phyloP scores from a whole-genome alignment of 2,329 filamentous ascomycete genomes.

The Fusarium lyarnte region DNA sequence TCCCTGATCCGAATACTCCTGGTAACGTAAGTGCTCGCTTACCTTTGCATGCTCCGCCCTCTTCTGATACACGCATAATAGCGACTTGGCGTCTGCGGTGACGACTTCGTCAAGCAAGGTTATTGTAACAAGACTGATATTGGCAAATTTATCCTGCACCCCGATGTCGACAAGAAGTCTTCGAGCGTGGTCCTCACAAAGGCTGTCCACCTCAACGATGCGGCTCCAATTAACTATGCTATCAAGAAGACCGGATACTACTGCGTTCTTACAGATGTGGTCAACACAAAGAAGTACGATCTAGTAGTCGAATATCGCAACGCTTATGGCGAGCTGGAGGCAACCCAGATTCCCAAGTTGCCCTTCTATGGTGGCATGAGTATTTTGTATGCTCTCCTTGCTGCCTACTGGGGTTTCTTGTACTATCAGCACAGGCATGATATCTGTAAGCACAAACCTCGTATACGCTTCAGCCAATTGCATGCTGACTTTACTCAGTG shows the following conservation, averaged over 20 bases:
- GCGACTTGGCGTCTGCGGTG: slow-evolving; percentile 74
- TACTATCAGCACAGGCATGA: slow-evolving; percentile 95
- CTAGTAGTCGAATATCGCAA: slow-evolving; percentile 93
- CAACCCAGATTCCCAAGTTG: slow-evolving; percentile 94
- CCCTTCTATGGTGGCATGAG: slow-evolving; percentile 97
- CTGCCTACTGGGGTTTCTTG: slow-evolving; percentile 87
- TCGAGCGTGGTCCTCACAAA: slow-evolving; percentile 78
- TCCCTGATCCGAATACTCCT: slow-evolving; percentile 64
- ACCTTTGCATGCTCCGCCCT: background rate
- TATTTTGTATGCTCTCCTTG: slow-evolving; percentile 90
- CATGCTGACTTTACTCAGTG: slow-evolving; percentile 59
- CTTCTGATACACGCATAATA: slow-evolving; percentile 36
- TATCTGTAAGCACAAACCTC: slow-evolving; percentile 69
- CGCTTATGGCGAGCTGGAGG: slow-evolving; percentile 93
- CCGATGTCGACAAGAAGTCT: slow-evolving; percentile 78
- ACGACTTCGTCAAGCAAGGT: slow-evolving; percentile 71
- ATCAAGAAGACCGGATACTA: slow-evolving; percentile 95
- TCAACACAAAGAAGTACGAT: slow-evolving; percentile 73
- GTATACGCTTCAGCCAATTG: background rate
- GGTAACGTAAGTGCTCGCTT: slow-evolving; percentile 57
- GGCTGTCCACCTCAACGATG: slow-evolving; percentile 82
- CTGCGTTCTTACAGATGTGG: slow-evolving; percentile 84
- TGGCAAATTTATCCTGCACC: slow-evolving; percentile 83
- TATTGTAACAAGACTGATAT: slow-evolving; percentile 81
- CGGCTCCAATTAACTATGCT: slow-evolving; percentile 79